Conservation (phyloP, 1,284 basidiomycete genomes). For the Hymenochaete sp. region DNA sequence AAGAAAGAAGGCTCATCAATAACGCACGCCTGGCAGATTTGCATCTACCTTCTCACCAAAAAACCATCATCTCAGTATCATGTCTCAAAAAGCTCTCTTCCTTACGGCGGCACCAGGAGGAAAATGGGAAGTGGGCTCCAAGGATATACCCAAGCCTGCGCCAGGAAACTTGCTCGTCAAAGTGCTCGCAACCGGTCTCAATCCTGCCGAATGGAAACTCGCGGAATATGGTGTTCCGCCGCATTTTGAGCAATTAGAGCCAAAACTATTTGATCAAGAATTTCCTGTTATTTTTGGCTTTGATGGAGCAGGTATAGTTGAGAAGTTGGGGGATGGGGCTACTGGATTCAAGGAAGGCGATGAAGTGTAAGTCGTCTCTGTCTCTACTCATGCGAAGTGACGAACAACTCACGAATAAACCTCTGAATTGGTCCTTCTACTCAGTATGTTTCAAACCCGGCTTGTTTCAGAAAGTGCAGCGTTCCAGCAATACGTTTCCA, state of each 20-base stretch:
- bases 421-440: slow-evolving; percentile 5
- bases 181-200: slow-evolving; percentile 34
- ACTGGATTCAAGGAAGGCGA: slow-evolving; percentile 45
- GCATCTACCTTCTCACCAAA: too few species aligned
- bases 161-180: slow-evolving; percentile 34
- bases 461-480: slow-evolving; percentile 32
- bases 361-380: slow-evolving; percentile 37
- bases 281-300: slow-evolving; percentile 43
- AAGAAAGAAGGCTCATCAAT: too few species aligned
- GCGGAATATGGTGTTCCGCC: too few species aligned
- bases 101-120: slow-evolving; percentile 20
- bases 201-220: slow-evolving; percentile 34
- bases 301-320: slow-evolving; percentile 51
- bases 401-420: background rate
- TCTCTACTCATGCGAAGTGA: too few species aligned
- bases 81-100: slow-evolving; percentile 15
- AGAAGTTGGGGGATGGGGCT: slow-evolving; percentile 44
- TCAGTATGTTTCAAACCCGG: slow-evolving; percentile 35
- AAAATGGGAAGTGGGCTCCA: slow-evolving; percentile 21
- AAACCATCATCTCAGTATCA: too few species aligned
- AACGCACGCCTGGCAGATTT: too few species aligned
- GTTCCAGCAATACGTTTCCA: slow-evolving; percentile 44
- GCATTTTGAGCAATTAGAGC: too few species aligned
- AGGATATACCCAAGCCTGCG: slow-evolving; percentile 26
- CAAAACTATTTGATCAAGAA: slow-evolving; percentile 25